Base-by-base conservation (phyloP, 2,329 filamentous ascomycete genomes). In the Arthrobotrys pseudoclavata region DNA sequence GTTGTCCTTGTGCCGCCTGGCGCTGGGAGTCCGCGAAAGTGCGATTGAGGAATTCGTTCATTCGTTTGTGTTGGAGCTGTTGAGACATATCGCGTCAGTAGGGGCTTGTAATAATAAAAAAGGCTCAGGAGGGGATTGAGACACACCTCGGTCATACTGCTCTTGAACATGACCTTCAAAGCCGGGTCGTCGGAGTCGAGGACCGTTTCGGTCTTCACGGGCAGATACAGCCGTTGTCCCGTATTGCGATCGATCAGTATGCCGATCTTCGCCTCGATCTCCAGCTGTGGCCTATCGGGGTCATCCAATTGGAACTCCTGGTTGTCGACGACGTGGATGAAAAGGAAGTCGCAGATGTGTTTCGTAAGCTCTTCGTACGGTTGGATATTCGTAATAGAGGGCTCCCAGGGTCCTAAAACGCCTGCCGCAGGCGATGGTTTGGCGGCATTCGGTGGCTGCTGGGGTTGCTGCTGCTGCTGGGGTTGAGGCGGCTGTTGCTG, bases 201-300 rank as follows among this genome's bases (percentile, higher is more conserved):
- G 5, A 96, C 85, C 57, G 89, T 91, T 82, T 96, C 92, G 0
- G 92, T 91, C 22, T 87, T 84, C 3, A 96, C 87, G 4, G 89
- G 89, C 9, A 94, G 84, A 9, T 87, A 85, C 26, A 94, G 85
- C n/a, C 93, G 88, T 55, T 90, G 86, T 70, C 91, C 89, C 5
- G 89, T 92, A 77, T 91, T 88, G 82, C 89, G 90, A 83, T 93
- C 90, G 71, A 95, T 88, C 13, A 98, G 87, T 26, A 90, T 91
- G 18, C 96, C 96, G 57, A 98, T 86, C 84, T 98, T 98, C 9
- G 94, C 96, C 85, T 99, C 96, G 68, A 99, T 92, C 84, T 99
- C 96, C 66, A 97, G 90, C 76, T 93, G 91, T 5, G 89, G 89
- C 15, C 88, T 87, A 63, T 88, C 87, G 15, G 86, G 84, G 20